Percentiles rank a stretch among this genome's conserved stretches.
Evolutionary conservation across 2,329 filamentous ascomycete species (phyloP).

Genomic region (Annulohypoxylon truncatum): DNA sequence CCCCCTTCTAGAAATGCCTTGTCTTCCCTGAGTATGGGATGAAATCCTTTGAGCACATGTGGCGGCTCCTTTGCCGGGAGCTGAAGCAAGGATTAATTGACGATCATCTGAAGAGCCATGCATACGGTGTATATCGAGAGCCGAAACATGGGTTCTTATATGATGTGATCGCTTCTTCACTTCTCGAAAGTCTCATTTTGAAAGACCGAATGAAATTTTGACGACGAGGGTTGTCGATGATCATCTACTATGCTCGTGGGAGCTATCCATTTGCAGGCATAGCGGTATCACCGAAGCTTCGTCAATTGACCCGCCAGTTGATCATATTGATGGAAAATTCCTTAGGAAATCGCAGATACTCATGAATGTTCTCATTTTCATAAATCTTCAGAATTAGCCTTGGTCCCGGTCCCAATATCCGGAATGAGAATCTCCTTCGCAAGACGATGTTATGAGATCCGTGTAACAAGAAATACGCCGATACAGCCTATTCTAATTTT

Average conservation of each 20-base stretch:
- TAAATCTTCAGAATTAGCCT: no score
- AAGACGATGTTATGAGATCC: background rate
- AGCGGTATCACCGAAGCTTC: background rate
- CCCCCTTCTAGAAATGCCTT: background rate
- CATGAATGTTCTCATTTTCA: no score
- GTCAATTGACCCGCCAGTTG: background rate
- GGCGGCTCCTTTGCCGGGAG: background rate
- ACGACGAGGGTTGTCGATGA: background rate
- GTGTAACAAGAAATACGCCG: background rate
- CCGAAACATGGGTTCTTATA: conserved; percentile 1
- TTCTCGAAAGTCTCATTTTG: background rate
- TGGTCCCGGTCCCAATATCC: background rate
- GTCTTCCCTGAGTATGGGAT: background rate
- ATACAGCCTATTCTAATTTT: no score
- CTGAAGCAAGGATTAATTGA: background rate
- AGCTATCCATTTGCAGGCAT: background rate
- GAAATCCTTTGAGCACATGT: background rate
- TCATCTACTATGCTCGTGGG: background rate
- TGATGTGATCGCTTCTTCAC: background rate
- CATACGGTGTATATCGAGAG: background rate
- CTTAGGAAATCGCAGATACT: no score
- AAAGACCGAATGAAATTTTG: background rate
- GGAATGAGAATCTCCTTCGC: background rate
- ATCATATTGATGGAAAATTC: background rate
- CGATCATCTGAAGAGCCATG: background rate